Conservation (phyloP, 495 filamentous ascomycete species). For the Penicillium riverlandense region DNA sequence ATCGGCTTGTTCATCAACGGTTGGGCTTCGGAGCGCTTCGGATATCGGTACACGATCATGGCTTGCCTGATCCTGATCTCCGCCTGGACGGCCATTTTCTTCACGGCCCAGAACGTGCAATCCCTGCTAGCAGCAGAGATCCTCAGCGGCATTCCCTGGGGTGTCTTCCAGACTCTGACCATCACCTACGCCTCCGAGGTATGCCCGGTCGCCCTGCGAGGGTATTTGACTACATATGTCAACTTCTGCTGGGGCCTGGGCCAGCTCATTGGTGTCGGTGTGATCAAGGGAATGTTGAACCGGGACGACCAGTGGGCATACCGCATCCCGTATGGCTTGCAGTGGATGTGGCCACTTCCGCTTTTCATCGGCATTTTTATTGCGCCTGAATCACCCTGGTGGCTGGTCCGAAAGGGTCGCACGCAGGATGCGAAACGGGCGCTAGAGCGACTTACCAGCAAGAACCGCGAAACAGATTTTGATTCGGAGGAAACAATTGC, state of each 20-base stretch:
- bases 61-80: conserved; percentile 55
- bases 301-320: conserved; percentile 59
- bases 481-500: conserved; percentile 69
- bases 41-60: conserved; percentile 68
- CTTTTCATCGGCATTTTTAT: conserved; percentile 63
- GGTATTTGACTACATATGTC: conserved; percentile 72
- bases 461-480: conserved; percentile 50
- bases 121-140: conserved; percentile 67
- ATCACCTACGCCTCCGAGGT: conserved; percentile 80
- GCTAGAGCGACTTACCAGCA: conserved; percentile 58
- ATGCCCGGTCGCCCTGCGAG: conserved; percentile 62
- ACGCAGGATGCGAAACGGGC: conserved; percentile 61
- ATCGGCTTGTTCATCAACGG: conserved; percentile 74
- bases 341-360: conserved; percentile 83
- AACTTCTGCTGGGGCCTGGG: conserved; percentile 80
- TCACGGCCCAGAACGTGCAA: conserved; percentile 64
- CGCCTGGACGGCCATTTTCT: conserved; percentile 70
- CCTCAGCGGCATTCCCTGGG: conserved; percentile 73
- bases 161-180: conserved; percentile 73
- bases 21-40: conserved; percentile 66
- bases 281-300: conserved; percentile 58
- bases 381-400: conserved; percentile 76
- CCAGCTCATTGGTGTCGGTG: conserved; percentile 67
- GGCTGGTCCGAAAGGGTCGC: conserved; percentile 67
- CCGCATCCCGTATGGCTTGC: conserved; percentile 62